Conservation (phyloP, 257 asterid species). For the Nicotiana attenuata region DNA sequence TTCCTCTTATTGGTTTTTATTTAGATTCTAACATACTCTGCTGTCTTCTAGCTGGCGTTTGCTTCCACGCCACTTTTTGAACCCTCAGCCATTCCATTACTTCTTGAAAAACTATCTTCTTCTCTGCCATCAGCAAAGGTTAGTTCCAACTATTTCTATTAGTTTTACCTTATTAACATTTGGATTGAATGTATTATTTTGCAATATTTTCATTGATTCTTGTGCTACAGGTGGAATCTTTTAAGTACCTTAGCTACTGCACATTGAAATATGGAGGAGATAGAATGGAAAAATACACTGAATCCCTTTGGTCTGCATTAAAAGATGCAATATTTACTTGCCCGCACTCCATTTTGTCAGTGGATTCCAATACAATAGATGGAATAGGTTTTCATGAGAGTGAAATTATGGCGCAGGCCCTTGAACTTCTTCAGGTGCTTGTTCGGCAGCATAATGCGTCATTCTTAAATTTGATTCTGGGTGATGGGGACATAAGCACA, state of each 20-base stretch:
- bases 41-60: constrained; percentile 74
- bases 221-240: constrained; percentile 70
- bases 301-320: constrained; percentile 71
- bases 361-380: constrained; percentile 39
- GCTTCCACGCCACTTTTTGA: constrained; percentile 82
- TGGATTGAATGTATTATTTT: neutral
- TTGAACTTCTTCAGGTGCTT: constrained; percentile 58
- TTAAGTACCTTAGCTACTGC: constrained; percentile 74
- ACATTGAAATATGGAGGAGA: constrained; percentile 61
- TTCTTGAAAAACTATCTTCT: constrained; percentile 82
- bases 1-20: neutral
- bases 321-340: constrained; percentile 59
- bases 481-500: constrained; percentile 56
- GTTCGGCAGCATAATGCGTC: constrained; percentile 36
- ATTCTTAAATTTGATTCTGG: constrained; percentile 45
- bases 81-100: constrained; percentile 72
- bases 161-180: constrained; percentile 12
- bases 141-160: constrained; percentile 19
- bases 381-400: constrained; percentile 59
- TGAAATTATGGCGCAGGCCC: constrained; percentile 65
- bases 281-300: constrained; percentile 51
- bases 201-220: constrained; percentile 14
- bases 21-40: constrained; percentile 24
- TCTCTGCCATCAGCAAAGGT: constrained; percentile 88
- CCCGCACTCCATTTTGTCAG: constrained; percentile 42